These are phyloP conservation scores for Tetrapisispora namnaoensis DNA, from an alignment of 805 yeast genomes.

Conservation along the genomic window DNA sequence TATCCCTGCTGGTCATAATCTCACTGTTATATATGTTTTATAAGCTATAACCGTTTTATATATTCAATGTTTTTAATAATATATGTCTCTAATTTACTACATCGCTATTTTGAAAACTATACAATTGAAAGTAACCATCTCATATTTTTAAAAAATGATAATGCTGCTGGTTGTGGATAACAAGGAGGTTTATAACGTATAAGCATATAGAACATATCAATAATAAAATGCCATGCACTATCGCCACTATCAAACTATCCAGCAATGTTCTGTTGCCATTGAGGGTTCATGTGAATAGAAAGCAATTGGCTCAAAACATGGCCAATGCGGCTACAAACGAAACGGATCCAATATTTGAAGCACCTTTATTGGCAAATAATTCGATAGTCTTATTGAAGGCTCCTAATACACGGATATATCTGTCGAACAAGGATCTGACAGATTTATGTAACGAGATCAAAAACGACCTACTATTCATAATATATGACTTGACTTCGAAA, in stretches of 20 bases:
- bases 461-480: slow-evolving; percentile 19
- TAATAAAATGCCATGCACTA: slow-evolving; percentile 11
- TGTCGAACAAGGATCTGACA: slow-evolving; percentile 25
- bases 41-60: background rate
- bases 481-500: slow-evolving; percentile 23
- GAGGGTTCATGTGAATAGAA: slow-evolving; percentile 24
- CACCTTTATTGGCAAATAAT: slow-evolving; percentile 28
- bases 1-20: background rate
- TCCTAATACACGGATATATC: slow-evolving; percentile 19
- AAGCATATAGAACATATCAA: too few relatives aligned
- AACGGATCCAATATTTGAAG: slow-evolving; percentile 19
- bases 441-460: slow-evolving; percentile 19
- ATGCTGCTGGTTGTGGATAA: too few relatives aligned
- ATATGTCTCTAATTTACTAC: background rate
- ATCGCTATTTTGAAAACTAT: too few relatives aligned
- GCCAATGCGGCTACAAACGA: slow-evolving; percentile 3
- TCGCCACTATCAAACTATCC: slow-evolving; percentile 18
- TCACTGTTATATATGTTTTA: background rate
- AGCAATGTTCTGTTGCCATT: slow-evolving; percentile 18
- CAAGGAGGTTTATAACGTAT: too few relatives aligned
- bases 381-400: slow-evolving; percentile 27
- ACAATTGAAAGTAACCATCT: too few relatives aligned
- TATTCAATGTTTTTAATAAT: background rate
- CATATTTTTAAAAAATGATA: too few relatives aligned
- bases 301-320: slow-evolving; percentile 18